phyloP scores from a whole-genome alignment of 2,329 filamentous ascomycete species.

The Fusarium transvaalense region DNA sequence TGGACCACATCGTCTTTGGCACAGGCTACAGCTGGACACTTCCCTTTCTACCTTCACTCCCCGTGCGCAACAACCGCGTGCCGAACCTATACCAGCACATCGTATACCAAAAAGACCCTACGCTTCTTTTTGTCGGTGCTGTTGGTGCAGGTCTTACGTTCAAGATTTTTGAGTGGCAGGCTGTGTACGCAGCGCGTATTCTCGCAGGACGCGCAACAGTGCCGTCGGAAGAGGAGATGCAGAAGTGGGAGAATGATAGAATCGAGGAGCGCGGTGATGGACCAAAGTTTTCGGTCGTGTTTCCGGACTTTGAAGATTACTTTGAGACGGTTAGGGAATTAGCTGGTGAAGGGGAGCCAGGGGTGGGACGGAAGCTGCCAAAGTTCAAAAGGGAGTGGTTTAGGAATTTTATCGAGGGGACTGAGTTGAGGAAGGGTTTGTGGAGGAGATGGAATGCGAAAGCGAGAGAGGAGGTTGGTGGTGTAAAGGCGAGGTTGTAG shows the following conservation, averaged over 20 bases:
- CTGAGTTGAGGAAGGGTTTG: conserved; percentile 68
- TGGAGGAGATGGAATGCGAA: conserved; percentile 64
- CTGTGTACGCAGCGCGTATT: conserved; percentile 70
- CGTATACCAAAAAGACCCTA: conserved; percentile 66
- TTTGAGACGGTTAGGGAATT: conserved; percentile 68
- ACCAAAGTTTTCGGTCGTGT: conserved; percentile 66
- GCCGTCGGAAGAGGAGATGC: conserved; percentile 63
- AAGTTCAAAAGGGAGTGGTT: conserved; percentile 62
- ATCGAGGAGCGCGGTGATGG: conserved; percentile 68
- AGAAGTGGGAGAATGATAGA: conserved; percentile 68
- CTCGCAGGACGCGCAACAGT: conserved; percentile 66
- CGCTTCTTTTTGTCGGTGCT: conserved; percentile 69
- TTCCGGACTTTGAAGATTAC: conserved; percentile 73
- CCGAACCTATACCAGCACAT: conserved; percentile 70
- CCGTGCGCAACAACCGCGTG: conserved; percentile 66
- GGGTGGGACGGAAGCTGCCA: conserved; percentile 60
- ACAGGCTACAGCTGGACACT: conserved; percentile 76
- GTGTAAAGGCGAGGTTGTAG: conserved; percentile 11
- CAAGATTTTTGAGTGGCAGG: conserved; percentile 77
- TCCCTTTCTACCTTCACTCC: conserved; percentile 68
- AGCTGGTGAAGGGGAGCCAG: conserved; percentile 60
- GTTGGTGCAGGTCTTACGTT: conserved; percentile 71
- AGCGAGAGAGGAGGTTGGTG: conserved; percentile 26
- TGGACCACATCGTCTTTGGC: conserved; percentile 75
- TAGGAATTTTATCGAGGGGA: conserved; percentile 64